These are phyloP conservation scores for Nemania diffusa DNA, from an alignment of 2,329 filamentous ascomycete species.

Conservation along the genomic window DNA sequence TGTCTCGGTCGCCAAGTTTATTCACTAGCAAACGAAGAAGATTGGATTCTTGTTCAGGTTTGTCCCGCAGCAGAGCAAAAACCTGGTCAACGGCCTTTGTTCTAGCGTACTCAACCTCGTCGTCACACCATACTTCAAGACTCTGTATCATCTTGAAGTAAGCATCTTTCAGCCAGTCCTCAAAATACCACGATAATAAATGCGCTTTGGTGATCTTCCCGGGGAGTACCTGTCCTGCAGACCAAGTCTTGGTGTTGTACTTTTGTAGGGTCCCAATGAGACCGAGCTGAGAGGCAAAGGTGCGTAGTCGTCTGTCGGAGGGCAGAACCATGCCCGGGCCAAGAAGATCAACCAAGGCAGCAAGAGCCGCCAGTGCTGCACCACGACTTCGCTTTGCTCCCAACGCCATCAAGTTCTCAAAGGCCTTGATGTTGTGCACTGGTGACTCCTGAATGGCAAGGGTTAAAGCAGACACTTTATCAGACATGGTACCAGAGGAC, in stretches of 20 bases:
- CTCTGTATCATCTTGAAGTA: constrained; percentile 95
- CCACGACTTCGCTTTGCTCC: constrained; percentile 94
- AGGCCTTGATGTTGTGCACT: constrained; percentile 87
- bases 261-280: constrained; percentile 77
- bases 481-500: constrained; percentile 93
- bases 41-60: constrained; percentile 97
- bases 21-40: constrained; percentile 90
- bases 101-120: constrained; percentile 94
- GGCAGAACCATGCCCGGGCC: constrained; percentile 89
- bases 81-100: constrained; percentile 90
- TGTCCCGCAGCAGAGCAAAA: constrained; percentile 90
- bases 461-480: constrained; percentile 95
- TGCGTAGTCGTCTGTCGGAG: constrained; percentile 79
- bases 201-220: constrained; percentile 78
- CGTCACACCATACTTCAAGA: constrained; percentile 90
- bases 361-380: constrained; percentile 91
- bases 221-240: constrained; percentile 74
- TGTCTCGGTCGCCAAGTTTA: constrained; percentile 94
- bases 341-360: constrained; percentile 92
- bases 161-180: constrained; percentile 93
- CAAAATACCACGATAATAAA: constrained; percentile 88
- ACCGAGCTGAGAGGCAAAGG: constrained; percentile 82
- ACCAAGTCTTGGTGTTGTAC: constrained; percentile 69
- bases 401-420: constrained; percentile 83
- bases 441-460: constrained; percentile 96